A percentile compares a stretch with the other conserved stretches of the same genome.
phyloP scores from a whole-genome alignment of 2,329 filamentous ascomycete species.

The Aureobasidium subglaciale region DNA sequence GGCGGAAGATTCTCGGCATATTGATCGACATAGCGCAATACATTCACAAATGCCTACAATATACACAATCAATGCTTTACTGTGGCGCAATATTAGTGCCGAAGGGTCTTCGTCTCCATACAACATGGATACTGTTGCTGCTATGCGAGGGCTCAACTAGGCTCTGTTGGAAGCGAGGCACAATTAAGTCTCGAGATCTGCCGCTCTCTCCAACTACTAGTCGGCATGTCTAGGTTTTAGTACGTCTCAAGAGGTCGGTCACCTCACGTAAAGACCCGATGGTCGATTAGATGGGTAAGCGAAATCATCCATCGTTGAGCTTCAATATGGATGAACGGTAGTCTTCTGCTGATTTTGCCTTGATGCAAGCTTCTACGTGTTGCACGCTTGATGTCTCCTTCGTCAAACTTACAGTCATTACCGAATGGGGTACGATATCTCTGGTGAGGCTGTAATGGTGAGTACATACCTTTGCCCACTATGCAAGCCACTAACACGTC shows the following conservation, averaged over 20 bases:
- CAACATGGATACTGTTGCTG: background rate
- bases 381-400: background rate
- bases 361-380: background rate
- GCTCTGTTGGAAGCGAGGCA: background rate
- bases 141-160: background rate
- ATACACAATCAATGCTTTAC: background rate
- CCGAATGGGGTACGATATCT: background rate
- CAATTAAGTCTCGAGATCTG: background rate
- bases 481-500: too few relatives aligned
- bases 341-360: background rate
- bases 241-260: background rate
- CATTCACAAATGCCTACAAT: background rate
- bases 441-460: conserved; percentile 21
- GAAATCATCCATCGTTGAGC: background rate
- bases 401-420: background rate
- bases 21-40: background rate
- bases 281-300: background rate
- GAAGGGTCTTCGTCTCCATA: background rate
- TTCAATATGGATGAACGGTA: background rate
- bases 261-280: background rate
- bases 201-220: background rate
- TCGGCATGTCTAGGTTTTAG: too few relatives aligned
- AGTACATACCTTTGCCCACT: background rate
- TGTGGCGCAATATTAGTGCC: background rate
- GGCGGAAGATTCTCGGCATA: background rate